Percentiles rank a stretch among this genome's conserved stretches.
Evolutionary conservation across 2,329 filamentous ascomycete genomes (phyloP).

Genomic region (Penicillium palitans): DNA sequence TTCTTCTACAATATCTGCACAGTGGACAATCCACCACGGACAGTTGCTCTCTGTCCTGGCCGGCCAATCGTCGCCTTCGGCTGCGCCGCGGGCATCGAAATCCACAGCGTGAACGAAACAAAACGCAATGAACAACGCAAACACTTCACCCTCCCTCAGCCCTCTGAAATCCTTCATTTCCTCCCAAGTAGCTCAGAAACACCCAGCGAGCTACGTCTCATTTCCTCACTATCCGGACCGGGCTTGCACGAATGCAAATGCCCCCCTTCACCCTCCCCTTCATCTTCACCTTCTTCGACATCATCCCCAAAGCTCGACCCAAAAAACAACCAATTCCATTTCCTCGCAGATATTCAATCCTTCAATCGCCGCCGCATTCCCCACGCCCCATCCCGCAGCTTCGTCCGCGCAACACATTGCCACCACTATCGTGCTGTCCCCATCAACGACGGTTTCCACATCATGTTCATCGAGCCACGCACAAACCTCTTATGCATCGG

Average conservation of each 20-base stretch:
- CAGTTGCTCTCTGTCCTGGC: slow-evolving; percentile 65
- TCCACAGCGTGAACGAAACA: slow-evolving; percentile 59
- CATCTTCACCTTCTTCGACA: slow-evolving; percentile 14
- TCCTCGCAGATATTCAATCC: slow-evolving; percentile 30
- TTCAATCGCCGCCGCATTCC: slow-evolving; percentile 26
- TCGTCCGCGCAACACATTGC: slow-evolving; percentile 47
- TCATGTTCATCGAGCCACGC: slow-evolving; percentile 64
- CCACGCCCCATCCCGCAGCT: slow-evolving; percentile 28
- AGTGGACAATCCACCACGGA: slow-evolving; percentile 63
- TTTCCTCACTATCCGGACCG: slow-evolving; percentile 58
- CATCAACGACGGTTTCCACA: slow-evolving; percentile 64
- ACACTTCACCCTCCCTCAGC: slow-evolving; percentile 44
- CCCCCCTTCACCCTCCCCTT: slow-evolving; percentile 22
- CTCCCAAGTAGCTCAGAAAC: slow-evolving; percentile 55
- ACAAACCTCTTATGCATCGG: slow-evolving; percentile 61
- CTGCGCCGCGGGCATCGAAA: slow-evolving; percentile 61
- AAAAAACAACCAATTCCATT: slow-evolving; percentile 31
- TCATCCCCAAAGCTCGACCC: slow-evolving; percentile 18
- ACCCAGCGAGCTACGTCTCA: slow-evolving; percentile 59
- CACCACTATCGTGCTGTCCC: slow-evolving; percentile 66
- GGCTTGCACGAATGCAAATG: slow-evolving; percentile 34
- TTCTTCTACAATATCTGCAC: slow-evolving; percentile 58
- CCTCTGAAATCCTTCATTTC: slow-evolving; percentile 55
- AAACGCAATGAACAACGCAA: slow-evolving; percentile 42
- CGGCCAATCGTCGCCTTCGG: slow-evolving; percentile 66